These are phyloP conservation scores for Zasmidium cellare DNA, from an alignment of 2,329 filamentous ascomycete species.

Conservation along the genomic window DNA sequence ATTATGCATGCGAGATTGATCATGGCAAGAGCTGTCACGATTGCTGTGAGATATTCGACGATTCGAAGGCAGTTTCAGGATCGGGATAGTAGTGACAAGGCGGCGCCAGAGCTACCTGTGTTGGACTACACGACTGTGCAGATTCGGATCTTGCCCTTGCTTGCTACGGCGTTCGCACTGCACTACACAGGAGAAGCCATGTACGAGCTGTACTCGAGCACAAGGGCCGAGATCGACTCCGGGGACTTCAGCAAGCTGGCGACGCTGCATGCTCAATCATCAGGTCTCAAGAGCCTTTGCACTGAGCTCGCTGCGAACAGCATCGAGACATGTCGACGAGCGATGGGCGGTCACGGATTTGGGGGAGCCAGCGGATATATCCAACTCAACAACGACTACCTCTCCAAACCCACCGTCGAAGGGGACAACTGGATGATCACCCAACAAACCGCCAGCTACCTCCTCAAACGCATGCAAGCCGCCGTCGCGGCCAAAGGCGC, in stretches of 20 bases:
- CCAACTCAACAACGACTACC: conserved; percentile 52
- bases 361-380: conserved; percentile 55
- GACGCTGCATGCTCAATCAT: conserved; percentile 55
- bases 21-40: conserved; percentile 54
- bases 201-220: conserved; percentile 50
- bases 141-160: conserved; percentile 54
- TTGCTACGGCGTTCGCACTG: conserved; percentile 54
- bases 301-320: conserved; percentile 55
- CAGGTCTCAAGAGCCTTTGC: conserved; percentile 55
- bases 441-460: conserved; percentile 51
- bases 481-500: conserved; percentile 39
- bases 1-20: conserved; percentile 54
- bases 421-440: conserved; percentile 61
- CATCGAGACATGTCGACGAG: conserved; percentile 55
- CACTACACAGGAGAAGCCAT: conserved; percentile 52
- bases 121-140: conserved; percentile 58
- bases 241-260: conserved; percentile 52
- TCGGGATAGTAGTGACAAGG: conserved; percentile 42
- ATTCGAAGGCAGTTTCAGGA: conserved; percentile 53
- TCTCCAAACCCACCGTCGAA: conserved; percentile 57
- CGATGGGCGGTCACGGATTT: conserved; percentile 57
- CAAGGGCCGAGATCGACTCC: conserved; percentile 49
- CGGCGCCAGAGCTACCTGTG: conserved; percentile 46
- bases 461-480: conserved; percentile 54
- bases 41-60: conserved; percentile 53